phyloP scores from a whole-genome alignment of 208 protist genomes.

The Trypanosoma caninum region DNA sequence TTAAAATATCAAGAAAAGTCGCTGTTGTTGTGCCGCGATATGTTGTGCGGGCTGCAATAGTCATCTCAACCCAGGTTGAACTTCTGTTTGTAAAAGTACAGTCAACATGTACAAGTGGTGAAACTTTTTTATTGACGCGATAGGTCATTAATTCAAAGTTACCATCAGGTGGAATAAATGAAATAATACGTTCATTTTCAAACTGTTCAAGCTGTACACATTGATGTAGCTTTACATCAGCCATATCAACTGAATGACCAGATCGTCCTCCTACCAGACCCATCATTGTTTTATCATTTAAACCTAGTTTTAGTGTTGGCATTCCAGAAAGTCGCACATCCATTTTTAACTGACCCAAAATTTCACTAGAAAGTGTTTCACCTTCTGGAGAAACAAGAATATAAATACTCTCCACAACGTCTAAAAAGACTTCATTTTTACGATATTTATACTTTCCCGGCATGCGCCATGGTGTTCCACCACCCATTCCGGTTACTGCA shows the following conservation, averaged over 20 bases:
- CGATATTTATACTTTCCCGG: constrained; percentile 95
- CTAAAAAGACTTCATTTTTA: constrained; percentile 98
- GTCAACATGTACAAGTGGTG: constrained; percentile 92
- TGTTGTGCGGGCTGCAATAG: constrained; percentile 90
- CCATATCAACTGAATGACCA: constrained; percentile 77
- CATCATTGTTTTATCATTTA: constrained; percentile 97
- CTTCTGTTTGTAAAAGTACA: constrained; percentile 88
- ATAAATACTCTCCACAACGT: constrained; percentile 98
- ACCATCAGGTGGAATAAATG: constrained; percentile 96
- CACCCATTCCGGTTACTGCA: constrained; percentile 92
- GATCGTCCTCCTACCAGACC: constrained; percentile 40
- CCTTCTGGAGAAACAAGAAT: constrained; percentile 93
- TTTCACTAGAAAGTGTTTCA: constrained; percentile 94
- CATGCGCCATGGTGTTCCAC: constrained; percentile 93
- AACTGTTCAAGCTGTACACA: constrained; percentile 98
- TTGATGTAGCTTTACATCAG: constrained; percentile 98
- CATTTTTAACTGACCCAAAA: constrained; percentile 94
- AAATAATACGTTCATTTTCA: constrained; percentile 93
- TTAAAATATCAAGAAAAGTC: constrained; percentile 96
- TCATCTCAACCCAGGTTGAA: constrained; percentile 93
- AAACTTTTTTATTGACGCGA: constrained; percentile 94
- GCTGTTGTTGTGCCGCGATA: constrained; percentile 93
- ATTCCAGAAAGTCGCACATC: constrained; percentile 97
- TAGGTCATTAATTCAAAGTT: constrained; percentile 99
- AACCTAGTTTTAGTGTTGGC: constrained; percentile 96